Conservation (phyloP, 2,329 filamentous ascomycete genomes). For the Fusarium metavorans region DNA sequence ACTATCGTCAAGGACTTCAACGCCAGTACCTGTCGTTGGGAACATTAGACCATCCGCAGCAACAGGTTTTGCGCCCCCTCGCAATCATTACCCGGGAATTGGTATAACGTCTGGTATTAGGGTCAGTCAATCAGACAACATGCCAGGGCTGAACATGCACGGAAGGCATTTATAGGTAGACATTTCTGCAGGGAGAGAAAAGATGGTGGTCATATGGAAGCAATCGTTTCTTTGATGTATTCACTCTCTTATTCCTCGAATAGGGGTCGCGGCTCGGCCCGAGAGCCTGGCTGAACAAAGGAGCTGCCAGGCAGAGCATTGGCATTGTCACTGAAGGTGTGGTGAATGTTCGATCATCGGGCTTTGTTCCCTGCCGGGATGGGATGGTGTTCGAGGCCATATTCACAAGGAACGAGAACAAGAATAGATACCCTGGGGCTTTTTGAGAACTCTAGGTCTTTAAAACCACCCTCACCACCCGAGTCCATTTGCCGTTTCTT, state of each 20-base stretch:
- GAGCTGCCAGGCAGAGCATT: background rate
- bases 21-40: constrained; percentile 15
- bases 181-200: background rate
- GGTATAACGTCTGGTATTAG: constrained; percentile 49
- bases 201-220: background rate
- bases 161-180: constrained; percentile 19
- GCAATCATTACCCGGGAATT: constrained; percentile 38
- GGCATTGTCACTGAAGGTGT: background rate
- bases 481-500: background rate
- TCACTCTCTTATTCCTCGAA: background rate
- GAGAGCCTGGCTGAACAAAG: background rate
- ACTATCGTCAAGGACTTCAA: constrained; percentile 14
- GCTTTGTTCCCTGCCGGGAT: background rate
- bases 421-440: background rate
- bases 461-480: background rate
- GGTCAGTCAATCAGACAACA: constrained; percentile 42
- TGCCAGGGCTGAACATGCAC: constrained; percentile 28
- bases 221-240: background rate
- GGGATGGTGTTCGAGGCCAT: background rate
- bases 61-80: constrained; percentile 30
- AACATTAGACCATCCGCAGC: constrained; percentile 11
- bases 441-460: background rate
- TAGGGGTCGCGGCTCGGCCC: background rate
- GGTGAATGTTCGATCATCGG: background rate
- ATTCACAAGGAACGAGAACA: background rate